These are phyloP conservation scores for Amylocarpus encephaloides DNA, from an alignment of 2,329 filamentous ascomycete genomes.

Conservation along the genomic window DNA sequence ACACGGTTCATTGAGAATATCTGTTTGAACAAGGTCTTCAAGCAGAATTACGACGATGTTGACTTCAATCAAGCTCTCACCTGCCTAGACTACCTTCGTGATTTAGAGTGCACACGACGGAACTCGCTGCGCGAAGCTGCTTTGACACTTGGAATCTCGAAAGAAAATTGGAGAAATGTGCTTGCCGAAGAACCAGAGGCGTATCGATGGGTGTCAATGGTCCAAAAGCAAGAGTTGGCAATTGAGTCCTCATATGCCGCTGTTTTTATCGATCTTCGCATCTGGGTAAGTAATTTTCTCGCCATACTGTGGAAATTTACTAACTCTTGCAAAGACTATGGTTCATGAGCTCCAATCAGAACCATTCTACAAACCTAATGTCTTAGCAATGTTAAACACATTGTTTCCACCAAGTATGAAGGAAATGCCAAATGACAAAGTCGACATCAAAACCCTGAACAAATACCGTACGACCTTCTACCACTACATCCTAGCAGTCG, in stretches of 20 bases:
- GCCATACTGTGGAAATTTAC: neutral
- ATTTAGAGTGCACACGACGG: constrained; percentile 23
- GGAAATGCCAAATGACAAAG: constrained; percentile 20
- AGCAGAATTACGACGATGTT: constrained; percentile 15
- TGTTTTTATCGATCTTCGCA: constrained; percentile 22
- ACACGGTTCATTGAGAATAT: constrained; percentile 13
- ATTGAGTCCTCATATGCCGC: constrained; percentile 20
- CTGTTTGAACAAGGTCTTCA: constrained; percentile 18
- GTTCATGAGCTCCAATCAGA: constrained; percentile 17
- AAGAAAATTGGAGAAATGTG: constrained; percentile 21
- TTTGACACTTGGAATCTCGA: constrained; percentile 15
- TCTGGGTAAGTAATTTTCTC: constrained; percentile 23
- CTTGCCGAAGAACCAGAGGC: constrained; percentile 17
- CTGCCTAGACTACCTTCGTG: constrained; percentile 25
- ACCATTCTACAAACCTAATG: constrained; percentile 19
- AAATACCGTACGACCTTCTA: constrained; percentile 23
- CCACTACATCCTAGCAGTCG: constrained; percentile 17
- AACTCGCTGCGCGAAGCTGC: constrained; percentile 19
- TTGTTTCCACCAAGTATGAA: constrained; percentile 25
- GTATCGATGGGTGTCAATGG: constrained; percentile 21
- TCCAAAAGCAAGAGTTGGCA: constrained; percentile 18
- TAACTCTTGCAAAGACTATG: constrained; percentile 22
- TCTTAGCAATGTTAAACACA: constrained; percentile 29
- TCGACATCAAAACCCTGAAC: constrained; percentile 15
- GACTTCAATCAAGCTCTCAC: constrained; percentile 22